phyloP scores from a whole-genome alignment of 2,329 filamentous ascomycete genomes.

The Fusarium brachygibbosum region DNA sequence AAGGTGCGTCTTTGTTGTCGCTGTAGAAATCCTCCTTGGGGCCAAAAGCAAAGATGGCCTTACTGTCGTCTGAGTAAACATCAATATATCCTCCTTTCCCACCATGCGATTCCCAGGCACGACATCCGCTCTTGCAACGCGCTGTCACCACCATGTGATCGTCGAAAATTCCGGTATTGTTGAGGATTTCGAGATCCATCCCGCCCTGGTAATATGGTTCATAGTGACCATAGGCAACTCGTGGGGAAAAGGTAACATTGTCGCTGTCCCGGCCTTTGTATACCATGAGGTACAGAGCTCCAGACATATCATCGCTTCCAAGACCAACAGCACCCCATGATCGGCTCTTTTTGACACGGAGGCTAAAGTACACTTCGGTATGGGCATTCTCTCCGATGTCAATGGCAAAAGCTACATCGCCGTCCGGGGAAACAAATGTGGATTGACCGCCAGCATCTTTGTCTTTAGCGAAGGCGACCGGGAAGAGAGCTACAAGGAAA shows the following conservation, averaged over 20 bases:
- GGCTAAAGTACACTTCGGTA: constrained; percentile 67
- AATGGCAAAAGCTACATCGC: constrained; percentile 63
- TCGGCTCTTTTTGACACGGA: constrained; percentile 61
- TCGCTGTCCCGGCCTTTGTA: constrained; percentile 62
- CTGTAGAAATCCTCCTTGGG: constrained; percentile 60
- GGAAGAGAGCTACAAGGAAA: constrained; percentile 44
- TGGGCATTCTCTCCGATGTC: constrained; percentile 62
- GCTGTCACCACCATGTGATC: constrained; percentile 64
- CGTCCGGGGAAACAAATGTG: constrained; percentile 60
- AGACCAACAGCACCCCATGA: constrained; percentile 70
- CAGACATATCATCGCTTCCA: constrained; percentile 65
- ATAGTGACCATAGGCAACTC: constrained; percentile 63
- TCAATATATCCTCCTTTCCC: constrained; percentile 61
- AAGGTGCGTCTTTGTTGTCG: constrained; percentile 58
- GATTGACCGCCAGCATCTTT: constrained; percentile 54
- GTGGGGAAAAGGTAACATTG: constrained; percentile 69
- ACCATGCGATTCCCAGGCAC: constrained; percentile 59
- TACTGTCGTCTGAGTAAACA: constrained; percentile 60
- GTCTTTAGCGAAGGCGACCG: constrained; percentile 45
- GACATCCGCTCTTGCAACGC: constrained; percentile 65
- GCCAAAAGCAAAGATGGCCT: constrained; percentile 70
- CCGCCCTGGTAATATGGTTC: constrained; percentile 65
- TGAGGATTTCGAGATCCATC: constrained; percentile 60
- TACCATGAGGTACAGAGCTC: constrained; percentile 67
- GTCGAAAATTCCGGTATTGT: constrained; percentile 63